Conservation (phyloP, 2,329 filamentous ascomycete species). For the Xylariaceae sp. region DNA sequence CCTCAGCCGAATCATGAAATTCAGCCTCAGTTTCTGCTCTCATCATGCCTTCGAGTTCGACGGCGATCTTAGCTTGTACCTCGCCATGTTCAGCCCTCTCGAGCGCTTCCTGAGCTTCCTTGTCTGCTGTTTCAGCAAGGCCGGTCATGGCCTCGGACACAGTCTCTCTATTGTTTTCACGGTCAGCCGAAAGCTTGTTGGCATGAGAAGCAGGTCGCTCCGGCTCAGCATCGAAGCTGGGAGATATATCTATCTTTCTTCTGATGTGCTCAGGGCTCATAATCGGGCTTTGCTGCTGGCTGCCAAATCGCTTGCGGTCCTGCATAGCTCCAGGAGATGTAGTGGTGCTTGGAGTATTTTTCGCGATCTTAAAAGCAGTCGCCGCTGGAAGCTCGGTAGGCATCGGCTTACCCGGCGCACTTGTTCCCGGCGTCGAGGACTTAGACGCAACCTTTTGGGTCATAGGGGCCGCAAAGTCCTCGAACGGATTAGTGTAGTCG, state of each 20-base stretch:
- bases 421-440: constrained; percentile 39
- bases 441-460: constrained; percentile 45
- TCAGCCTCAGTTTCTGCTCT: constrained; percentile 56
- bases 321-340: constrained; percentile 44
- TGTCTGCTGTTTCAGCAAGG: constrained; percentile 57
- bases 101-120: constrained; percentile 66
- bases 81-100: constrained; percentile 57
- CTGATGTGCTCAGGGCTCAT: constrained; percentile 47
- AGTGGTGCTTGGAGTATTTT: constrained; percentile 48
- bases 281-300: constrained; percentile 49
- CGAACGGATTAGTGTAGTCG: constrained; percentile 44
- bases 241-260: constrained; percentile 37
- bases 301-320: constrained; percentile 45
- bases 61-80: constrained; percentile 50
- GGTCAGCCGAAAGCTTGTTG: constrained; percentile 6
- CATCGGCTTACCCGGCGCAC: constrained; percentile 28
- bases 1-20: constrained; percentile 53
- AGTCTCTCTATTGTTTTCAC: constrained; percentile 58
- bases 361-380: constrained; percentile 51
- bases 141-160: constrained; percentile 72
- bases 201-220: constrained; percentile 9
- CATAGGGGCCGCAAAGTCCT: constrained; percentile 48
- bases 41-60: constrained; percentile 53
- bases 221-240: constrained; percentile 32
- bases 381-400: constrained; percentile 37